Evolutionary conservation across 805 yeast genomes (phyloP), one percentile per base, ranked within the genome.

Genomic region (Candida arabinofermentans): DNA sequence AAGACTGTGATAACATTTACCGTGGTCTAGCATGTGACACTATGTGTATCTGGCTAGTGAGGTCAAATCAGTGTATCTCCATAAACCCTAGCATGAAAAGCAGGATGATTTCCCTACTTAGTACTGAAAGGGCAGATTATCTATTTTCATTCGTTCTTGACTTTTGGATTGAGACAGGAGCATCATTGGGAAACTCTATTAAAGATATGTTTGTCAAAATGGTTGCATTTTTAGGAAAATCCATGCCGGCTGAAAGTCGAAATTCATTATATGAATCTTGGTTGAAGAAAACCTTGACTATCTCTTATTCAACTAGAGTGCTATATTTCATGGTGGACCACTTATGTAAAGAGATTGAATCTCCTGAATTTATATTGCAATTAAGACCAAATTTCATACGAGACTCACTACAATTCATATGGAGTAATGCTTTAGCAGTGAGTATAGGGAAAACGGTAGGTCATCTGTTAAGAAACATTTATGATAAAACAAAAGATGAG

Each of bases 141-240:
- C 41, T 79, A 2, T 76, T 77, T 52, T 66, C 67, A 19, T 83
- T 75, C 57, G 71, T 83, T 12, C 62, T 82, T 29, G 89, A 81
- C 49, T 80, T 75, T 57, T 81, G 89, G 80, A 78, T 77, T 40
- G 86, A 81, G 38, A 74, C 86, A 1, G 81, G 83, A 4, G 78
- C 85, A 2, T 81, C 95, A 0, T 59, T 86, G 22, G 78, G 83
- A 5, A 86, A 83, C 54, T 81, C 95, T 0, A 58, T 86, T 39
- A 74, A 70, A 41, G 85, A 79, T 24, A 54, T 88, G 35, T 73
- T 87, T 36, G 40, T 58, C 2, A 86, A 82, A 50, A 54, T 82
- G 37, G 57, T 82, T 9, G 46, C 52, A 2, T 65, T 79, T 18
- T 62, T 34, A 50, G 54, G 32, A 39, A 49, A 10, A 39, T 33